Conservation (phyloP, 768 basidiomycete species). For the Rubroboletus satanas region DNA sequence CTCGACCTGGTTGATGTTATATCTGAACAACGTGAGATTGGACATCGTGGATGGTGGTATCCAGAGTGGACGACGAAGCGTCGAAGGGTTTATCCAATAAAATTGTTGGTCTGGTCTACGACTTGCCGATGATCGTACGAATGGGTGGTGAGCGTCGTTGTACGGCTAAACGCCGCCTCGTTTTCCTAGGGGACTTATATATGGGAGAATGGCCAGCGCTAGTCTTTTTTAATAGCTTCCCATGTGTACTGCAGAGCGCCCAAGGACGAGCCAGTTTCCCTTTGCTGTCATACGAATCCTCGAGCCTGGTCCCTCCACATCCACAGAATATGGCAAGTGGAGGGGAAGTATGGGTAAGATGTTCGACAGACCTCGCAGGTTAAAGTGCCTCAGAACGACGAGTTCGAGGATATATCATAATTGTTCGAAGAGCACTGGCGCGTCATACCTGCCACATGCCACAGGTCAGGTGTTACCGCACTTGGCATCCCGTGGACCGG, state of each 20-base stretch:
- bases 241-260: neutral
- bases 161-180: neutral
- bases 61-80: neutral
- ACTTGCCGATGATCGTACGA: neutral
- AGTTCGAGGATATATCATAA: neutral
- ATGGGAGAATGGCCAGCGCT: neutral
- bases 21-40: neutral
- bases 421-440: neutral
- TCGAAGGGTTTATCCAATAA: neutral
- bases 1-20: fast-evolving
- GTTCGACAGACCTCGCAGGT: too few species aligned
- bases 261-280: neutral
- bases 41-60: neutral
- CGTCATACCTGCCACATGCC: neutral
- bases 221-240: neutral
- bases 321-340: too few species aligned
- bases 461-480: neutral
- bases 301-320: neutral
- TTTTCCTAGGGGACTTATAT: neutral
- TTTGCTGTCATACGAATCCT: neutral
- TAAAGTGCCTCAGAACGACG: neutral
- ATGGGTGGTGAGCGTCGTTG: too few species aligned
- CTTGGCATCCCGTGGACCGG: neutral
- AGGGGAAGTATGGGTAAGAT: neutral
- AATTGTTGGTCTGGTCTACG: neutral